A percentile compares a stretch with the other conserved stretches of the same genome.
Conservation (phyloP, 2,329 filamentous ascomycete genomes). For the Alternaria hordeiaustralica region DNA sequence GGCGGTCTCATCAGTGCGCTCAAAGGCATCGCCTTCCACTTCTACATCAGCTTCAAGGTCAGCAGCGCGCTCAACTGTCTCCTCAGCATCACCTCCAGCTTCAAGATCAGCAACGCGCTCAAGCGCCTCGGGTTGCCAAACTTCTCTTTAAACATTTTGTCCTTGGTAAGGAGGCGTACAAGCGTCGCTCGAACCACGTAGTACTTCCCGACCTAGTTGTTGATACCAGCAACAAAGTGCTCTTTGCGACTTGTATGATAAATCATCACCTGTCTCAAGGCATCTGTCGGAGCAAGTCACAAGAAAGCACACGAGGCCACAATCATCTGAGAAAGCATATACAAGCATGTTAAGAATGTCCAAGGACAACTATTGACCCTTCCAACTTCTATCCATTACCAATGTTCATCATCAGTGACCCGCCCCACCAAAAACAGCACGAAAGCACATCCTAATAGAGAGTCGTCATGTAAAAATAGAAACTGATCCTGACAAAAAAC, state of each 20-base stretch:
- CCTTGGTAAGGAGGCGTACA: neutral
- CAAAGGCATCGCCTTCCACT: no score
- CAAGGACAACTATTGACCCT: neutral
- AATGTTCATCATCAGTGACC: neutral
- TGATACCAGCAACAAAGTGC: neutral
- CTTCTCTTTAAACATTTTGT: neutral
- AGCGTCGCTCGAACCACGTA: neutral
- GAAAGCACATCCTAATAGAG: neutral
- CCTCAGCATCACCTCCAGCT: no score
- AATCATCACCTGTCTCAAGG: neutral
- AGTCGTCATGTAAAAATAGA: neutral
- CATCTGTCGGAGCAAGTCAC: neutral
- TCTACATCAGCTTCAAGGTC: no score
- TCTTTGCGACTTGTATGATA: neutral
- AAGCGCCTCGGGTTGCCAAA: no score
- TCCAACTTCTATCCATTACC: slow-evolving; percentile 17
- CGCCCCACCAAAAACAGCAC: neutral
- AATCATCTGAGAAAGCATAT: slow-evolving; percentile 1
- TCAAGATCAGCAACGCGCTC: no score
- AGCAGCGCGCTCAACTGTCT: no score
- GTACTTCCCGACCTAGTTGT: neutral
- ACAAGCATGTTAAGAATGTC: slow-evolving; percentile 8
- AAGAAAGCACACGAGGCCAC: neutral
- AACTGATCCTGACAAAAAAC: neutral
- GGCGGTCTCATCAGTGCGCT: no score